phyloP scores from a whole-genome alignment of 129 eudicot genomes.

The Ambrosia trifida region DNA sequence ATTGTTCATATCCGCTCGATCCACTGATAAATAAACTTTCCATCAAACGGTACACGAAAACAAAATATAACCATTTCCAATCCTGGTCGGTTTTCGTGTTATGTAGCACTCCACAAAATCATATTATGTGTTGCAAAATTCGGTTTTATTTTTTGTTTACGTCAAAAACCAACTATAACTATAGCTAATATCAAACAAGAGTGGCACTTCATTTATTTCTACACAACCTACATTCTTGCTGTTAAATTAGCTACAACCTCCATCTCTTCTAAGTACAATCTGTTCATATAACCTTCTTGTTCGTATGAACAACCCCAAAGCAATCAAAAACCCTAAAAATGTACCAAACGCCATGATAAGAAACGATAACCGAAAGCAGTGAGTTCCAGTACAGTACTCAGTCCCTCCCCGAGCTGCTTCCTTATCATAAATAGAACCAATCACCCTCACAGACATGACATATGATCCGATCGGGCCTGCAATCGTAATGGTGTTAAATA shows the following conservation, averaged over 20 bases:
- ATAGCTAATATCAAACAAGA: background rate
- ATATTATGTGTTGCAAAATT: too few species aligned
- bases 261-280: conserved; percentile 36
- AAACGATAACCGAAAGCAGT: conserved; percentile 61
- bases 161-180: background rate
- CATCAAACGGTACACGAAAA: too few species aligned
- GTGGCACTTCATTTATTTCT: background rate
- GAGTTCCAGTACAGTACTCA: conserved; percentile 58
- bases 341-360: conserved; percentile 60
- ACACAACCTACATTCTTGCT: background rate
- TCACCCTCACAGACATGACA: conserved; percentile 66
- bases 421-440: conserved; percentile 68
- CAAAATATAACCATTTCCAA: too few species aligned
- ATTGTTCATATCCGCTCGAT: too few species aligned
- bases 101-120: too few species aligned
- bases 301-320: conserved; percentile 45
- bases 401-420: conserved; percentile 40
- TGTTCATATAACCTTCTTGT: conserved; percentile 55
- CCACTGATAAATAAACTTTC: too few species aligned
- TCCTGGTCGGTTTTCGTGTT: too few species aligned
- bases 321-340: conserved; percentile 50
- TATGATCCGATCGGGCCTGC: conserved; percentile 86
- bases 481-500: conserved; percentile 67
- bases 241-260: conserved; percentile 21
- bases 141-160: background rate